Percentiles rank a stretch among this genome's conserved stretches.
These are phyloP conservation scores for Dimargaris verticillata DNA, from an alignment of 192 early-diverging fungal species.

Conservation along the genomic window DNA sequence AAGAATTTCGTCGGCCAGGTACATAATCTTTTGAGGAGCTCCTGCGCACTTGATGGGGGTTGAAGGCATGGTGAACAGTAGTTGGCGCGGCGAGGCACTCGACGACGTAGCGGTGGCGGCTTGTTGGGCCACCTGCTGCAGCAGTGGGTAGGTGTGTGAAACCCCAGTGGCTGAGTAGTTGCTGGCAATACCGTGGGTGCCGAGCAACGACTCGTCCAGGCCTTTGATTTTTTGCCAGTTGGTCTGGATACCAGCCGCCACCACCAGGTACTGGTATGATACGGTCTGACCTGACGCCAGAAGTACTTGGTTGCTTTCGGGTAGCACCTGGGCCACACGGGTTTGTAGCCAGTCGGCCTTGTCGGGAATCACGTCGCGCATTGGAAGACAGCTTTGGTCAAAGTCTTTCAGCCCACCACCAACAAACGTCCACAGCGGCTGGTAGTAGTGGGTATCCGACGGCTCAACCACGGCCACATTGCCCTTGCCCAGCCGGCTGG, in stretches of 20 bases:
- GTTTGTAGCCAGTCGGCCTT: slow-evolving; percentile 60
- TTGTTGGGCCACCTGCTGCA: slow-evolving; percentile 41
- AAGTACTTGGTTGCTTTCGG: slow-evolving; percentile 45
- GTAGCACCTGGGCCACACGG: slow-evolving; percentile 48
- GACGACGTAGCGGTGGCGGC: too few relatives aligned
- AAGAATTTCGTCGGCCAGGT: slow-evolving; percentile 59
- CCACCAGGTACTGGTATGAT: slow-evolving; percentile 49
- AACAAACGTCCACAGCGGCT: slow-evolving; percentile 84
- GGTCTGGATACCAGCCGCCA: slow-evolving; percentile 61
- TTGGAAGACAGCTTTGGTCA: slow-evolving; percentile 45
- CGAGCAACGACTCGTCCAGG: slow-evolving; percentile 41
- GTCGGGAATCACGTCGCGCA: slow-evolving; percentile 48
- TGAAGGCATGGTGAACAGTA: slow-evolving; percentile 69
- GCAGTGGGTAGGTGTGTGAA: slow-evolving; percentile 51
- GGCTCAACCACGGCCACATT: slow-evolving; percentile 64
- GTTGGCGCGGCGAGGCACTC: too few relatives aligned
- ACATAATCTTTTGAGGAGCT: slow-evolving; percentile 76
- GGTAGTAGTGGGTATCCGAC: slow-evolving; percentile 56
- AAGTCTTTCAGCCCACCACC: slow-evolving; percentile 71
- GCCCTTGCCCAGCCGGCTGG: slow-evolving; percentile 39
- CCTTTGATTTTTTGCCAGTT: slow-evolving; percentile 67
- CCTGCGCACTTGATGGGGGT: slow-evolving; percentile 83
- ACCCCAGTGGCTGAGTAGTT: slow-evolving; percentile 67
- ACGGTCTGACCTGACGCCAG: slow-evolving; percentile 46
- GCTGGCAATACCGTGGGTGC: slow-evolving; percentile 66